These are phyloP conservation scores for Aurifilum marmelostoma DNA, from an alignment of 2,329 filamentous ascomycete genomes.

Conservation along the genomic window DNA sequence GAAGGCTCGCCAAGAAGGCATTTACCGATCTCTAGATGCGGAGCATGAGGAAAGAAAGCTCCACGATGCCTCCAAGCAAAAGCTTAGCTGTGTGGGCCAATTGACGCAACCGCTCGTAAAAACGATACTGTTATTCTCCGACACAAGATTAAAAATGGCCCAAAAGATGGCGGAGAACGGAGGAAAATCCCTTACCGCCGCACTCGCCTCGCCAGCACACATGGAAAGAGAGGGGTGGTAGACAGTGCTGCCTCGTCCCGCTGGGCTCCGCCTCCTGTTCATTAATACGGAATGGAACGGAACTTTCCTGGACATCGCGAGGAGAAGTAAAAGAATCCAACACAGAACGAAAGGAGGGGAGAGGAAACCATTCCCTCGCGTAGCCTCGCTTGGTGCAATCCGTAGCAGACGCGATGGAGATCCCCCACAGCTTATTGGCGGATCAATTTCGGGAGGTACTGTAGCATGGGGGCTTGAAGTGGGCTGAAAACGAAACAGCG, in stretches of 20 bases:
- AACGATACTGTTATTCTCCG: background rate
- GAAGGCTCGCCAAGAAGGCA: background rate
- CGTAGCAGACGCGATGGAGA: background rate
- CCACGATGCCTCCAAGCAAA: background rate
- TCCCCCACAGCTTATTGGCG: conserved; percentile 1
- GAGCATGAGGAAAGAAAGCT: background rate
- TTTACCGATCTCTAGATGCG: background rate
- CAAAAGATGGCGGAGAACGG: too few species aligned
- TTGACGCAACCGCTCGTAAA: conserved; percentile 1
- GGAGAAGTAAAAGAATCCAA: background rate
- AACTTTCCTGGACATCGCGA: background rate
- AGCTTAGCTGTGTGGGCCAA: background rate
- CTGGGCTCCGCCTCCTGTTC: too few species aligned
- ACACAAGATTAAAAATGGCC: conserved; percentile 1
- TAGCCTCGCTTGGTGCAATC: background rate
- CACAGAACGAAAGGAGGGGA: background rate
- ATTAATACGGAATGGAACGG: too few species aligned
- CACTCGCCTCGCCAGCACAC: too few species aligned
- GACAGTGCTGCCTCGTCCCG: too few species aligned
- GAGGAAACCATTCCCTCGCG: background rate
- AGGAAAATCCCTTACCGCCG: too few species aligned
- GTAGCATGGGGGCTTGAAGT: background rate
- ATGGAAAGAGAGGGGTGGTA: too few species aligned
- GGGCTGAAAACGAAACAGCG: conserved; percentile 3
- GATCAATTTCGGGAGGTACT: background rate